Conservation (phyloP, 371 early-diverging fungal genomes). For the Cladochytrium tenue region DNA sequence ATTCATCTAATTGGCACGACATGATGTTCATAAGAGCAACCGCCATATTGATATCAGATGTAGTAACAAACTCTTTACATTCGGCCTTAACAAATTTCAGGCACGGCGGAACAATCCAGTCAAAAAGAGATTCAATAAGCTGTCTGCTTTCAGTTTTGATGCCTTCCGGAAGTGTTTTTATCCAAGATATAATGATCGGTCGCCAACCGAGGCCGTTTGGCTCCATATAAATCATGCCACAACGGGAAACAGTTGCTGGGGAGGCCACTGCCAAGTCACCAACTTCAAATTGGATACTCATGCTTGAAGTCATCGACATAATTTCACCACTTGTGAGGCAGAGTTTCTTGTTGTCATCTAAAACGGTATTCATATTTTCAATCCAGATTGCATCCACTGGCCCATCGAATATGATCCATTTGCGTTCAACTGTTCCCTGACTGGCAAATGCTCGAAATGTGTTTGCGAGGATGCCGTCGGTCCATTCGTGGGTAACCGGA, state of each 20-base stretch:
- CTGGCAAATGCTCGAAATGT: conserved; percentile 51
- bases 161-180: conserved; percentile 39
- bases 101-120: conserved; percentile 52
- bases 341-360: conserved; percentile 66
- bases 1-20: conserved; percentile 54
- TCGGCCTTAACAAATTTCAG: conserved; percentile 40
- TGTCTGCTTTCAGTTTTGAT: conserved; percentile 33
- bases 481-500: conserved; percentile 63
- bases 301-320: conserved; percentile 57
- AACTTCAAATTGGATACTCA: conserved; percentile 64
- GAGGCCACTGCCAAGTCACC: conserved; percentile 60
- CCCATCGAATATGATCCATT: conserved; percentile 66
- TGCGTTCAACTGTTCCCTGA: conserved; percentile 48
- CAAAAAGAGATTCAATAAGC: conserved; percentile 44
- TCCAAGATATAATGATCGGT: conserved; percentile 53
- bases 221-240: conserved; percentile 66
- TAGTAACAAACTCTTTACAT: conserved; percentile 47
- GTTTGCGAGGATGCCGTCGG: conserved; percentile 59
- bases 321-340: conserved; percentile 64
- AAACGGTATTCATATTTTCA: conserved; percentile 67
- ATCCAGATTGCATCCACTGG: conserved; percentile 64
- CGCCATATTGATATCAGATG: conserved; percentile 49
- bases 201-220: conserved; percentile 55
- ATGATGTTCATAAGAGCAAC: conserved; percentile 51
- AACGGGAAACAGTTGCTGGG: conserved; percentile 65